Evolutionary conservation across 2,329 filamentous ascomycete species (phyloP), one percentile per base, ranked within the genome.

Genomic region (Botrytis paeoniae): DNA sequence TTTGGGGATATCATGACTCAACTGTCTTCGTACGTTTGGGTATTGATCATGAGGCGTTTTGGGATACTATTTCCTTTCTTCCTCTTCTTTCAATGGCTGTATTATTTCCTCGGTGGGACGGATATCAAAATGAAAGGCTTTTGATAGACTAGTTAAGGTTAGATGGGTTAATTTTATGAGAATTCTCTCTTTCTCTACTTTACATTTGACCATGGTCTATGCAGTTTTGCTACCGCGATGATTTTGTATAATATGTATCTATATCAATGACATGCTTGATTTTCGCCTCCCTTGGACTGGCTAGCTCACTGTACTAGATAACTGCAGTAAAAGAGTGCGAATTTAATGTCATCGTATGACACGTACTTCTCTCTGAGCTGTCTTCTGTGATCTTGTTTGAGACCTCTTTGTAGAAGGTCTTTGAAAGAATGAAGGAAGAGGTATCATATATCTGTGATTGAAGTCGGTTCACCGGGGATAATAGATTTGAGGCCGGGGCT

Each of bases 51-150:
- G 48, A 57, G 65, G 65, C 35, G 48, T 57, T 69, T 41, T 41
- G 20, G 65, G 37, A 37, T 39, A 29, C 22, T 41, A 79, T 86
- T 10, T 82, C 86, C 25, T 41, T 41, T 63, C 37, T 43, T 29
- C 22, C 14, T 68, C 25, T 41, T 39, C 39, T n/a, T 43, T 29
- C 22, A 7, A 41, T 69, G 25, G 5, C 32, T 57, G 35, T 54
- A 54, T 68, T 57, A 57, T 29, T 57, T 32, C 48, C 25, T 57
- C 37, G 22, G 37, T 43, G 29, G 18, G 48, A 7, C 29, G 20
- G 35, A 41, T 41, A 57, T 41, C 48, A 57, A 41, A 41, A 41
- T 16, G 16, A 39, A 39, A 41, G 37, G 18, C 48, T 57, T 29
- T 43, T 57, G 35, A 32, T 57, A 41, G 29, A 32, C 35, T 32